Conservation (phyloP, 2,329 filamentous ascomycete species). For the Aspergillus fumigatus region DNA sequence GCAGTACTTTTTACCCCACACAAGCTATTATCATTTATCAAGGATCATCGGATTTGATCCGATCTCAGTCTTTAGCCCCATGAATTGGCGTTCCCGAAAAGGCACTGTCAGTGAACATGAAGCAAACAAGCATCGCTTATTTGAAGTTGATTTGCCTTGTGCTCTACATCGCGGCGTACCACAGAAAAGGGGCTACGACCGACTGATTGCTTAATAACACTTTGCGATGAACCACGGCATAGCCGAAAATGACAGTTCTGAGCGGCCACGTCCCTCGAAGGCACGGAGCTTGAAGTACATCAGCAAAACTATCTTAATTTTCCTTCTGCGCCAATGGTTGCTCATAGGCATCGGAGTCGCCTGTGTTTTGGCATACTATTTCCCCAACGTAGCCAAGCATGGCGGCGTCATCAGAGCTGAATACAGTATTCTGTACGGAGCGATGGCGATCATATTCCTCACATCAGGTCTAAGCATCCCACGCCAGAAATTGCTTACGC, state of each 20-base stretch:
- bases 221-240: neutral
- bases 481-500: constrained; percentile 55
- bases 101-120: neutral
- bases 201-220: neutral
- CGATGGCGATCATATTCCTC: constrained; percentile 65
- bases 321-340: constrained; percentile 57
- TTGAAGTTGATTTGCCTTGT: neutral
- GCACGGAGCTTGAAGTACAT: constrained; percentile 7
- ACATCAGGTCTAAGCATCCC: constrained; percentile 67
- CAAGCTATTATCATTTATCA: neutral
- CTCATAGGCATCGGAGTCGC: constrained; percentile 56
- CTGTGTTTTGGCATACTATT: constrained; percentile 51
- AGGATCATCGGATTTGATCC: constrained; percentile 8
- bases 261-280: neutral
- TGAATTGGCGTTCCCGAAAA: neutral
- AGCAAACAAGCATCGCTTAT: neutral
- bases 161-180: neutral
- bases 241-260: neutral
- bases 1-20: neutral
- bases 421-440: constrained; percentile 59
- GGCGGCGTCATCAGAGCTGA: constrained; percentile 38
- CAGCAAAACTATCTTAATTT: constrained; percentile 17
- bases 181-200: neutral
- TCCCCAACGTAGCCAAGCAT: constrained; percentile 48
- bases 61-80: neutral